Base-by-base conservation (phyloP, 176 grass and related monocot genomes). In the Musa acuminata region DNA sequence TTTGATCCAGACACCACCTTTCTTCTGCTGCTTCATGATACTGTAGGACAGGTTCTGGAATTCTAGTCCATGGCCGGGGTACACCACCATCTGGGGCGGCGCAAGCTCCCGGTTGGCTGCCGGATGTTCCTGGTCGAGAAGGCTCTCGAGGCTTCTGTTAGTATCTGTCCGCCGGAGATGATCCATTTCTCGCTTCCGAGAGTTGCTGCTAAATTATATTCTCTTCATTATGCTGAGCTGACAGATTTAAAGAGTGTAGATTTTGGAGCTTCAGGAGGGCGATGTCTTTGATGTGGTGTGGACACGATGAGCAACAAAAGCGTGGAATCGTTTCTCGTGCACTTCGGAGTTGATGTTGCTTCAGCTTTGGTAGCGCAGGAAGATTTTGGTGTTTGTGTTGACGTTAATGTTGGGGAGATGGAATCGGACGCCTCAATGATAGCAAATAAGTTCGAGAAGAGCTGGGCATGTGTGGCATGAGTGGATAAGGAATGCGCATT, bases 1-100 rank as follows among this genome's bases (percentile, higher is more conserved):
- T 50, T 84, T 88, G 35, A 86, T 57, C 78, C 58, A 73, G 54
- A 84, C 83, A 0, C 86, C 86, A 1, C 82, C 89, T 25, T 88
- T 91, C 83, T 91, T 92, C 81, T 86, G 83, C 75, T 83, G 86
- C 89, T 92, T 88, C 12, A 82, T 82, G 25, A 92, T 78, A 17
- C 86, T 88, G 78, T 92, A 92, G 0, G 89, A 88, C 13, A 88
- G 79, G 78, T 92, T 83, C 78, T 71, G 83, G 78, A 92, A 92
- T 62, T 92, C 89, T 4, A 92, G 81, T 49, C 86, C 89, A 20
- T 88, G 86, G 22, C 78, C 89, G 13, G 24, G 89, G 85, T 79
- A 79, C 77, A 59, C 13, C 80, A 78, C 63, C 80, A 82, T 76
- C 78, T 64, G 65, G 1, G 35, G 74, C 0, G 50, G 27, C 0